Base-by-base conservation (phyloP, 2,329 filamentous ascomycete genomes). In the Aureobasidium leucospermi region DNA sequence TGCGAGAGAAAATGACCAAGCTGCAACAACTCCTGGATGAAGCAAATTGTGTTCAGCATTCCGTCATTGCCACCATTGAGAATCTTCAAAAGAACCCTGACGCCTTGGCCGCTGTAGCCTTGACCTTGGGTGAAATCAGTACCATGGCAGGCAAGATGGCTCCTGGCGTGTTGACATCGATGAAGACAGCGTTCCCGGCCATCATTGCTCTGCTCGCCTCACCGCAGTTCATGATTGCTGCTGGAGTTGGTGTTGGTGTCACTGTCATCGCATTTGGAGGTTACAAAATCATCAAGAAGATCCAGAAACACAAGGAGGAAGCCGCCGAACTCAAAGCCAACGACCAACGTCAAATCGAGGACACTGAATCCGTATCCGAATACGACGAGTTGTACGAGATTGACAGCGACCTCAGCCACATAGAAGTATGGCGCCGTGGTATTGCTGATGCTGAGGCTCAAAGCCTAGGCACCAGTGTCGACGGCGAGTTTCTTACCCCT, bases 201-300 rank as follows among this genome's bases (percentile, higher is more conserved):
- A 86, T 96, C 19, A 93, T 96, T 66, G 89, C 87, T 0, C 81
- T 99, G 23, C 82, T 99, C 3, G 86, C 90, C 0, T 92, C 88
- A 60, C 94, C 94, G 0, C 90, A 99, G 69, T 99, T 99, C 70
- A 83, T 96, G 63, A 96, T 99, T 67, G 91, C 91, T 4, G 90
- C 89, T 0, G 89, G 92, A 45, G 85, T 96, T 13, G 90, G 89
- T 0, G 85, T 96, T 0, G 94, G 94, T 13, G 86, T 96, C n/a
- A 97, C 94, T 0, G 86, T 97, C 8, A 90, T 99, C 67, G 92
- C 94, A 71, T 90, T 99, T 62, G 94, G 94, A 58, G 93, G 94
- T 5, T 97, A 90, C 82, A 97, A 96, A 76, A 96, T 99, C 71
- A 86, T 99, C 75, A 95, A 96, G 79, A 87, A 85, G 66, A 89